A percentile compares a stretch with the other conserved stretches of the same genome.
phyloP scores from a whole-genome alignment of 768 basidiomycete genomes.

The Hygrophorus russula region DNA sequence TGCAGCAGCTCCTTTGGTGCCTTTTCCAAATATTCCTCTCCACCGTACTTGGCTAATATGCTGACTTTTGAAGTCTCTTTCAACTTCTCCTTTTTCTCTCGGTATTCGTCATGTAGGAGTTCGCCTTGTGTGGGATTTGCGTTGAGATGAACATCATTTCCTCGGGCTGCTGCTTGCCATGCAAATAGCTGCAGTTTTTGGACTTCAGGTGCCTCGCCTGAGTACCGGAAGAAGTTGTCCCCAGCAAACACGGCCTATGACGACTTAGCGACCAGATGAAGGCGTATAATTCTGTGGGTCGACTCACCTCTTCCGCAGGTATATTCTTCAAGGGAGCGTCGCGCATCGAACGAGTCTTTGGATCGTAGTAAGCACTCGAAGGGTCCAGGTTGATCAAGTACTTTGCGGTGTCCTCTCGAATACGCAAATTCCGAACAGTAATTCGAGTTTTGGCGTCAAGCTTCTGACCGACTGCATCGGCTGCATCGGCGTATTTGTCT shows the following conservation, averaged over 20 bases:
- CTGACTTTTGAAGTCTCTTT: conserved; percentile 84
- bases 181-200: conserved; percentile 93
- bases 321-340: conserved; percentile 79
- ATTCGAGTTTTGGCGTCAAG: conserved; percentile 97
- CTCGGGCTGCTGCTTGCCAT: conserved; percentile 88
- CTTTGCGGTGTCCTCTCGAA: conserved; percentile 98
- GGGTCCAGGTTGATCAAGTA: conserved; percentile 96
- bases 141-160: conserved; percentile 91
- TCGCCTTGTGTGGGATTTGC: conserved; percentile 96
- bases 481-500: conserved; percentile 96
- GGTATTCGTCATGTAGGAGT: conserved; percentile 83
- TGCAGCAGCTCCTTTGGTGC: conserved; percentile 88
- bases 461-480: conserved; percentile 96
- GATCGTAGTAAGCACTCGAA: conserved; percentile 96
- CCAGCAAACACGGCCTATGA: conserved; percentile 80
- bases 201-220: conserved; percentile 88
- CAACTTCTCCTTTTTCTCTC: conserved; percentile 83
- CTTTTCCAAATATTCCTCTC: conserved; percentile 81
- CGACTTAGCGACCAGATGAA: conserved; percentile 3
- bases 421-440: conserved; percentile 95
- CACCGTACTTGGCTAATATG: conserved; percentile 89
- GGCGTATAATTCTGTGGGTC: not conserved
- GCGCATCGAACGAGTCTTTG: conserved; percentile 99
- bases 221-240: conserved; percentile 88
- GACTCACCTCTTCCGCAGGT: conserved; percentile 76